A percentile compares a stretch with the other conserved stretches of the same genome.
phyloP scores from a whole-genome alignment of 1,139 yeast species.

The Hemisphaericaspora xylanilytica region DNA sequence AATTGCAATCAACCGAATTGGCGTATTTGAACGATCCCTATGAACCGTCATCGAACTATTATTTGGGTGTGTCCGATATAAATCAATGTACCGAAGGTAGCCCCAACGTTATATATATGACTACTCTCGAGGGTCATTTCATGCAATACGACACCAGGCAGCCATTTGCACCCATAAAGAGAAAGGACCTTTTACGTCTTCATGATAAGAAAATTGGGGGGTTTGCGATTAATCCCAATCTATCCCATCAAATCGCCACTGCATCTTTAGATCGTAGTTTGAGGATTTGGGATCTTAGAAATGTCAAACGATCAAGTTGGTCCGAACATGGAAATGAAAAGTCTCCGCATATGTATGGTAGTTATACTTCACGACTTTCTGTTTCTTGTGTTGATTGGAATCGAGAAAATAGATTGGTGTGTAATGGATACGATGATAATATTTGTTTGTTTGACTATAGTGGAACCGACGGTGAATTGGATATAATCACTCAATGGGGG shows the following conservation, averaged over 20 bases:
- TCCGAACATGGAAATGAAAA: constrained; percentile 33
- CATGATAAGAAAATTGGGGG: constrained; percentile 93
- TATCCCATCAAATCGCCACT: constrained; percentile 64
- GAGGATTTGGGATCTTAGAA: constrained; percentile 83
- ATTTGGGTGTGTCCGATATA: constrained; percentile 62
- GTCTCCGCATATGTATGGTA: constrained; percentile 58
- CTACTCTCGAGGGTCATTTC: constrained; percentile 79
- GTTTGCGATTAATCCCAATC: constrained; percentile 70
- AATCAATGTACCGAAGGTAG: constrained; percentile 41
- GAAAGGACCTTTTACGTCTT: constrained; percentile 47
- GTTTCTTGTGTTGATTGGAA: constrained; percentile 90
- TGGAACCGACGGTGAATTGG: constrained; percentile 11
- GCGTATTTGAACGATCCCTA: constrained; percentile 52
- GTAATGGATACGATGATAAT: constrained; percentile 91
- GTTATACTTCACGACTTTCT: constrained; percentile 70
- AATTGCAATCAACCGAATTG: constrained; percentile 57
- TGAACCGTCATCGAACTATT: constrained; percentile 27
- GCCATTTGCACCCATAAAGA: constrained; percentile 28
- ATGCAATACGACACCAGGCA: constrained; percentile 66
- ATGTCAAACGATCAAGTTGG: constrained; percentile 39
- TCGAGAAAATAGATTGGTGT: constrained; percentile 67
- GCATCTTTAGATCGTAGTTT: constrained; percentile 85
- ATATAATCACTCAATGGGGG: constrained; percentile 29
- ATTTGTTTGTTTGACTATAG: constrained; percentile 52
- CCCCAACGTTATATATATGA: constrained; percentile 57